These are phyloP conservation scores for Penicilliopsis zonata DNA, from an alignment of 495 filamentous ascomycete species.

Conservation along the genomic window DNA sequence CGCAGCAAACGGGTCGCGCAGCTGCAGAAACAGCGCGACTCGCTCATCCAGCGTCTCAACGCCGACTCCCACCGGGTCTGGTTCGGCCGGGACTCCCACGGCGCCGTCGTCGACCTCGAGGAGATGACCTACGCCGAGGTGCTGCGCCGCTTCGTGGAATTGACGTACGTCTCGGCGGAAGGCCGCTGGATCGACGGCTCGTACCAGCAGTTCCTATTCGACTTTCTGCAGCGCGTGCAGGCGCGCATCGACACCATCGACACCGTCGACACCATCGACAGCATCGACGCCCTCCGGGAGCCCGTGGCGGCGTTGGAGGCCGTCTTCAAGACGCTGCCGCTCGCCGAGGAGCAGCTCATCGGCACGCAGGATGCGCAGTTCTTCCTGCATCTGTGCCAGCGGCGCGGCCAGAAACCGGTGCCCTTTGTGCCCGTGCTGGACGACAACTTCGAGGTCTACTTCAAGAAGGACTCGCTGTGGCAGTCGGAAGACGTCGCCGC, in stretches of 20 bases:
- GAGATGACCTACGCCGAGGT: slow-evolving; percentile 31
- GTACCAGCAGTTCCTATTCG: slow-evolving; percentile 13
- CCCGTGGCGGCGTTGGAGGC: slow-evolving; percentile 3
- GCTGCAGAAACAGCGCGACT: slow-evolving; percentile 10
- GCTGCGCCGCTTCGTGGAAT: slow-evolving; percentile 14
- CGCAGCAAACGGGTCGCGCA: slow-evolving; percentile 12
- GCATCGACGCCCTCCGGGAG: slow-evolving; percentile 1
- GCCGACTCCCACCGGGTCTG: slow-evolving; percentile 26
- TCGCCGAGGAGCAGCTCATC: slow-evolving; percentile 11
- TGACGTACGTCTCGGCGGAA: slow-evolving; percentile 25
- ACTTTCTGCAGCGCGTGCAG: slow-evolving; percentile 15
- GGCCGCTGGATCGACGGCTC: slow-evolving; percentile 25
- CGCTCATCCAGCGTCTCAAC: slow-evolving; percentile 21
- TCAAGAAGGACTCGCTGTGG: slow-evolving; percentile 36
- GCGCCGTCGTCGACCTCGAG: slow-evolving; percentile 16
- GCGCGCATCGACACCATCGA: neutral
- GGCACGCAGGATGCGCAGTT: slow-evolving; percentile 20
- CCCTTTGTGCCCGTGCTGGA: slow-evolving; percentile 25
- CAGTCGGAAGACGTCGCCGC: slow-evolving; percentile 30
- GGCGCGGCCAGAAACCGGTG: slow-evolving; percentile 21
- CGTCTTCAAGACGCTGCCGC: slow-evolving; percentile 7
- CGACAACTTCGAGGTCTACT: slow-evolving; percentile 29
- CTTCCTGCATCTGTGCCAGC: slow-evolving; percentile 17
- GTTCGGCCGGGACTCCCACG: slow-evolving; percentile 18
- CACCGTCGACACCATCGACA: neutral